These are phyloP conservation scores for Quercus agrifolia DNA, from an alignment of 306 rosid species.

Conservation along the genomic window DNA sequence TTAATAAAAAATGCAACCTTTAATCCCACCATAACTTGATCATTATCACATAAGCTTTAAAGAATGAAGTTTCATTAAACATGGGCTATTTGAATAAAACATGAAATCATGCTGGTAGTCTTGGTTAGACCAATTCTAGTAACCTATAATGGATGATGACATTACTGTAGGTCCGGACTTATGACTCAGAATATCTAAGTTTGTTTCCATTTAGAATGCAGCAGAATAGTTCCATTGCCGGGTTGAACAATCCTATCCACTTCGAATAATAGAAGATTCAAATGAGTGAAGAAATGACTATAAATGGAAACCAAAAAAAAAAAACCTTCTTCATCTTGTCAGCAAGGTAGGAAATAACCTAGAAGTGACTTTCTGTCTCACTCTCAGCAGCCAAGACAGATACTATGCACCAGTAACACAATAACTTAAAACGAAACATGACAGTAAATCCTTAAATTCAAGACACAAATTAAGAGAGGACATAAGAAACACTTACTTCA, in stretches of 20 bases:
- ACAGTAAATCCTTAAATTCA: neutral
- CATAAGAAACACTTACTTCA: constrained; percentile 52
- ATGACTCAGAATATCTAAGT: no score
- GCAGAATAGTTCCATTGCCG: neutral
- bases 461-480: constrained; percentile 3
- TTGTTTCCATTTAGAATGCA: neutral
- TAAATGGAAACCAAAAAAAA: neutral
- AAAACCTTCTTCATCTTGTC: neutral
- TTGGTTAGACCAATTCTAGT: neutral
- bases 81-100: neutral
- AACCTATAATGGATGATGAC: neutral
- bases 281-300: neutral
- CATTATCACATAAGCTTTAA: neutral
- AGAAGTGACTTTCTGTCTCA: neutral
- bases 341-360: neutral
- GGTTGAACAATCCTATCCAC: no score
- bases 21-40: no score
- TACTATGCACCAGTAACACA: neutral
- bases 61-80: neutral
- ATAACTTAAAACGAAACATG: neutral
- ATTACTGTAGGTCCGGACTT: no score
- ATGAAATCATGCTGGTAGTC: neutral
- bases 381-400: neutral
- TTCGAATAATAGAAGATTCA: neutral
- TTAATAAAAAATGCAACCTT: no score